Conservation (phyloP, 1,284 basidiomycete species). For the Lentinus polychrous region DNA sequence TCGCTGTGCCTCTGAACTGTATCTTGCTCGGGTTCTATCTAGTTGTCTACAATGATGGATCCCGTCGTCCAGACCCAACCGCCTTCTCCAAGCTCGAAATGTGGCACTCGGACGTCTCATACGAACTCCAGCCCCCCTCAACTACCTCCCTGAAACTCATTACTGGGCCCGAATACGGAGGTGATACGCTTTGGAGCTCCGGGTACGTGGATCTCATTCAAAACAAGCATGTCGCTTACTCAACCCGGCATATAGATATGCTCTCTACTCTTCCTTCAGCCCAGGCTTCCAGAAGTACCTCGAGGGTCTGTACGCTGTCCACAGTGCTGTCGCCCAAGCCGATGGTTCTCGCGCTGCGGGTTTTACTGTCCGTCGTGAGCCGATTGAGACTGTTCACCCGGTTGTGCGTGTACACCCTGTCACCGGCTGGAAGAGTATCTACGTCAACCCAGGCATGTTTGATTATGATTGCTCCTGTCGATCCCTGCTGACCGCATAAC, state of each 20-base stretch:
- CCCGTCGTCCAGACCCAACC: constrained; percentile 60
- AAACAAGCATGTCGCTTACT: constrained; percentile 4
- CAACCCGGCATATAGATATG: constrained; percentile 35
- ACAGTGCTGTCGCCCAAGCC: constrained; percentile 64
- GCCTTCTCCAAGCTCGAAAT: constrained; percentile 73
- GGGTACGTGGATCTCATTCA: constrained; percentile 33
- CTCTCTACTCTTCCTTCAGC: constrained; percentile 66
- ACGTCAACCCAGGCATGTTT: constrained; percentile 50
- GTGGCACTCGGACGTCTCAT: constrained; percentile 81
- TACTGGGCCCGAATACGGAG: constrained; percentile 56
- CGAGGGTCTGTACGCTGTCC: constrained; percentile 57
- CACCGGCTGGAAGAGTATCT: constrained; percentile 77
- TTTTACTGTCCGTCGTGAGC: constrained; percentile 54
- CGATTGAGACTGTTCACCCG: constrained; percentile 64
- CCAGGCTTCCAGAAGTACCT: constrained; percentile 61
- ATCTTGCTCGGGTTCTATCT: not conserved
- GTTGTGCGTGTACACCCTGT: constrained; percentile 72
- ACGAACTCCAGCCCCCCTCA: constrained; percentile 71
- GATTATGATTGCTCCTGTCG: constrained; percentile 2
- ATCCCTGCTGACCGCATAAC: constrained; percentile 4
- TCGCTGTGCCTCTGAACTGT: no score
- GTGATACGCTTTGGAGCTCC: constrained; percentile 68
- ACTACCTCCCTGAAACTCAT: constrained; percentile 65
- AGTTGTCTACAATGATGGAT: constrained; percentile 68
- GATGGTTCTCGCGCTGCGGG: constrained; percentile 61